phyloP scores from a whole-genome alignment of 2,329 filamentous ascomycete species.

The Chaetothyriales sp. region DNA sequence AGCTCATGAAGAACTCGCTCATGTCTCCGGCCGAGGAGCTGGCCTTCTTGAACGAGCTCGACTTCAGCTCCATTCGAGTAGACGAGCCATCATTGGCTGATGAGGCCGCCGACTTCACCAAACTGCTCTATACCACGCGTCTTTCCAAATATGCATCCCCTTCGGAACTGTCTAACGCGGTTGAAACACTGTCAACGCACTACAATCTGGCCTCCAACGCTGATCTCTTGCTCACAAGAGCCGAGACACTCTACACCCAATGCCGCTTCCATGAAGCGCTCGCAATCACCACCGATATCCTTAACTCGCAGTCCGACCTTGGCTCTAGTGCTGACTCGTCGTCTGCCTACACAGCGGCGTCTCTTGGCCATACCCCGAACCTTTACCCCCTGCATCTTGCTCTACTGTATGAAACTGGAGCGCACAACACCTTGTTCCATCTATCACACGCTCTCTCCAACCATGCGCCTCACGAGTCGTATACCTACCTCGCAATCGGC shows the following conservation, averaged over 20 bases:
- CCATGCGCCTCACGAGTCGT: constrained; percentile 76
- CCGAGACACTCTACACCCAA: constrained; percentile 84
- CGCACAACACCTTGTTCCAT: constrained; percentile 79
- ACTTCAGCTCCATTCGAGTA: constrained; percentile 70
- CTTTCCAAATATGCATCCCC: constrained; percentile 91
- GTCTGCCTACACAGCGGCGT: constrained; percentile 16
- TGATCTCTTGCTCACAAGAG: constrained; percentile 76
- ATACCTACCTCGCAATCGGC: constrained; percentile 85
- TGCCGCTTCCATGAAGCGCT: constrained; percentile 84
- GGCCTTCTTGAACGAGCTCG: constrained; percentile 70
- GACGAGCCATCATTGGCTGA: constrained; percentile 55
- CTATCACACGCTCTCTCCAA: constrained; percentile 87
- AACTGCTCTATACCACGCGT: constrained; percentile 88
- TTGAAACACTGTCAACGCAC: constrained; percentile 82
- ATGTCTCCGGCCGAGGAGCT: constrained; percentile 83
- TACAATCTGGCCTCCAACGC: constrained; percentile 78
- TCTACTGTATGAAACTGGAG: constrained; percentile 71
- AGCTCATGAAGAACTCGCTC: constrained; percentile 90
- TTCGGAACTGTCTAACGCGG: constrained; percentile 63
- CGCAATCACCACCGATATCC: constrained; percentile 64
- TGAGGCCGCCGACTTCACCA: constrained; percentile 84
- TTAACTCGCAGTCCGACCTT: constrained; percentile 82
- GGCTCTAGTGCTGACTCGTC: constrained; percentile 22
- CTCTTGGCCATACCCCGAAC: constrained; percentile 31
- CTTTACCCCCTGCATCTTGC: constrained; percentile 85